Base-by-base conservation (phyloP, 2,329 filamentous ascomycete genomes). In the Cercospora janseana region DNA sequence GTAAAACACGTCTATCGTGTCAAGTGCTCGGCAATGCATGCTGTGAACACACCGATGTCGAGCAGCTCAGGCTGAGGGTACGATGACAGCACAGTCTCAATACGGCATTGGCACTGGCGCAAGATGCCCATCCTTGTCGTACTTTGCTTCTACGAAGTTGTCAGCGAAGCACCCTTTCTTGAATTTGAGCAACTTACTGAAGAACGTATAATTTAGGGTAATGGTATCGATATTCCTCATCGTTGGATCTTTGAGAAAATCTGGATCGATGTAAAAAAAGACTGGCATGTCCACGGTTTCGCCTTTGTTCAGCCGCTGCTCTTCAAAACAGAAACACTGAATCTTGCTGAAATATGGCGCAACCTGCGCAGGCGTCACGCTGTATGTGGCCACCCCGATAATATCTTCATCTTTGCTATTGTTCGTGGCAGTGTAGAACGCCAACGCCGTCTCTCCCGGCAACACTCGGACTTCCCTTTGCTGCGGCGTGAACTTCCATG, bases 251-350 rank as follows among this genome's bases (percentile, higher is more conserved):
- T 87, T 91, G 52, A 92, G 78, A 73, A 98, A 85, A 66, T 97
- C 93, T 0, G 93, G 93, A 66, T 98, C 93, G 59, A 98, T 87
- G 71, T 97, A 98, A 73, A 98, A 98, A 72, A 98, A 98, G 0
- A 98, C 94, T 0, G 93, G 94, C 94, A 98, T 98, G 70, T 98
- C 93, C 46, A 98, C 93, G 35, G 90, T 93, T 78, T 98, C 94
- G 35, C 92, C 91, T 4, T 91, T 91, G 67, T 93, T 92, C 59
- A 98, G 72, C 55, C 94, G 80, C 78, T 98, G 93, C 69, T 79
- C 92, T 74, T 98, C 93, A 64, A 98, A 98, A 71, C 93, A 98
- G 72, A 98, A 98, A 67, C 93, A 98, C 72, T 98, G 93, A 37
- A 98, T 98, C 79, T 98, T 98, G 80, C 88, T 94, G 68, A 98